Conservation (phyloP, 768 basidiomycete species). For the Pulveroboletus sp. region DNA sequence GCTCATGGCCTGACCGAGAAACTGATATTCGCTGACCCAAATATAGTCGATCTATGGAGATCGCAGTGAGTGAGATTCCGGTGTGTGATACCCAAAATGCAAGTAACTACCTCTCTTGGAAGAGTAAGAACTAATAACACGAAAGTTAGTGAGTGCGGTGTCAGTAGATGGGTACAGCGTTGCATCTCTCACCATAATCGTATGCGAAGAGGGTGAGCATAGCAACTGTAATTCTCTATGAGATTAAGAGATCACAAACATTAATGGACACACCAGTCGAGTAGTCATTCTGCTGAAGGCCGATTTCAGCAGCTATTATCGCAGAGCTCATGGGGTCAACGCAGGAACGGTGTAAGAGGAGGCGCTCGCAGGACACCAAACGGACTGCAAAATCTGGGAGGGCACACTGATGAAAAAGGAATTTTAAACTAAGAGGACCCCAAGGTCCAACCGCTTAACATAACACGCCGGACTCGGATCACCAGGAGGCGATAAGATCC, state of each 20-base stretch:
- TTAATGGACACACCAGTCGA: neutral
- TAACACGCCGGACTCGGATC: too few species aligned
- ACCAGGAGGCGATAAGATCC: too few species aligned
- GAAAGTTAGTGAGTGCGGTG: neutral
- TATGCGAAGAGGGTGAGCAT: constrained; percentile 6
- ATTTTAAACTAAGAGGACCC: too few species aligned
- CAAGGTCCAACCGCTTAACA: too few species aligned
- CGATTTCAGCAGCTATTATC: neutral
- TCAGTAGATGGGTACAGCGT: neutral
- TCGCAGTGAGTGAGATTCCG: too few species aligned
- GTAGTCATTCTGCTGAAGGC: constrained; percentile 5
- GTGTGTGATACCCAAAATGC: neutral
- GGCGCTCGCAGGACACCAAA: too few species aligned
- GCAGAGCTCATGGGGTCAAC: neutral
- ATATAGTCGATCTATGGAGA: neutral
- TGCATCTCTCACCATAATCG: constrained; percentile 6
- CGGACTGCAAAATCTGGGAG: too few species aligned
- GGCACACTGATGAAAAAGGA: too few species aligned
- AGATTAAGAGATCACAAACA: neutral
- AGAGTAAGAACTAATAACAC: constrained; percentile 5
- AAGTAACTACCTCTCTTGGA: constrained; percentile 2
- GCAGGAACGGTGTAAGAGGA: neutral
- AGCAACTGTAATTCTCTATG: neutral
- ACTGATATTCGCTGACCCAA: neutral
- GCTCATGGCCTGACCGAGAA: neutral